Base-by-base conservation (phyloP, 2,329 filamentous ascomycete genomes). In the Aspergillus awamori region DNA sequence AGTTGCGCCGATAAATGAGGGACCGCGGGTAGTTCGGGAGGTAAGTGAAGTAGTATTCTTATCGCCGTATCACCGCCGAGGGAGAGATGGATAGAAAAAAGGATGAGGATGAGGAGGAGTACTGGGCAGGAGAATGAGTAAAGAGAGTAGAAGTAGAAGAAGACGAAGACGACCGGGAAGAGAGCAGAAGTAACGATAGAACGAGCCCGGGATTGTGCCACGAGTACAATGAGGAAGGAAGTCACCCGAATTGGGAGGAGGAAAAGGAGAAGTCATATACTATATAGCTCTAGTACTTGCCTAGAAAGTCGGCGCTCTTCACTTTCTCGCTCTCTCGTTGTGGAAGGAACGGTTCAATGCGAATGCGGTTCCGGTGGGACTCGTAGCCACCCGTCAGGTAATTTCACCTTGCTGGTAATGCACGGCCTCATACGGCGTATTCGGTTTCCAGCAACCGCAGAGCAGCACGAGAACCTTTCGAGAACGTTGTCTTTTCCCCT, bases 1-100 rank as follows among this genome's bases (percentile, higher is more conserved):
- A 45, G 57, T 41, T 47, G 56, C 59, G 57, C 62, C 63, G 56
- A 57, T 62, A 41, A 63, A 65, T 59, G 63, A 65, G 55, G 52
- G 63, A 65, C 59, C 55, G 57, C 57, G 61, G 61, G 57, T 48
- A 36, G 11, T 36, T 13, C 33, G 33, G 33, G 33, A 36, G 11
- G 33, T 13, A 36, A 36, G 11, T 20, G 20, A 20, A 20, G 20
- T 20, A 20, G 20, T 36, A 36, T 36, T 13, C 33, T 36, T 15
- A 36, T 36, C 33, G 33, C 33, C 11, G 24, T 36, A 39, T 54
- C 8, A 53, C 41, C 49, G 56, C 60, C 33, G 39, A 30, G 28
- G 54, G 53, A 49, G 26, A 30, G 53, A 41, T 59, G 30, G 56
- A 11, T 38, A 45, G 57, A 48, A 51, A 51, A 47, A 52, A 47